A percentile compares a stretch with the other conserved stretches of the same genome.
phyloP scores from a whole-genome alignment of 768 basidiomycete genomes.

The Podaxis sp. region DNA sequence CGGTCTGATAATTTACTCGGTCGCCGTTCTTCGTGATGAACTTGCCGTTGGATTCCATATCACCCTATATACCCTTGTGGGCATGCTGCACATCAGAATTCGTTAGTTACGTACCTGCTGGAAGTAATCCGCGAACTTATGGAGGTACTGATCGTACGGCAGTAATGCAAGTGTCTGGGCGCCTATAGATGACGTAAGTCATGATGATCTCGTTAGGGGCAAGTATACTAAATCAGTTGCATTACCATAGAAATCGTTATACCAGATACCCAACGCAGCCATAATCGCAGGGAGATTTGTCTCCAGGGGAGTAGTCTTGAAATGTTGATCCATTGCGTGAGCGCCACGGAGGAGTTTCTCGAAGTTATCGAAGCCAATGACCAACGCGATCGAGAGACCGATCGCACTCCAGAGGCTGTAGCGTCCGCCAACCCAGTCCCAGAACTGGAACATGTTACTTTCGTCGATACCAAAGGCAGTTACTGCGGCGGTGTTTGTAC shows the following conservation, averaged over 20 bases:
- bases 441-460: constrained; percentile 99
- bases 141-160: constrained; percentile 98
- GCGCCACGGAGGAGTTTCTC: constrained; percentile 87
- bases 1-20: constrained; percentile 94
- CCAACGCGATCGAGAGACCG: constrained; percentile 90
- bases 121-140: constrained; percentile 99
- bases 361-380: constrained; percentile 94
- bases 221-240: constrained; percentile 9
- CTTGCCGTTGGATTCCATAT: constrained; percentile 99
- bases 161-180: constrained; percentile 93
- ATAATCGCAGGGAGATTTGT: constrained; percentile 90
- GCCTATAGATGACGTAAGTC: constrained; percentile 37
- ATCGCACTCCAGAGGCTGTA: constrained; percentile 99
- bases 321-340: constrained; percentile 98
- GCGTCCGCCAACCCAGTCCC: constrained; percentile 99
- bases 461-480: constrained; percentile 89
- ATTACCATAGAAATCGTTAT: constrained; percentile 93
- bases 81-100: background rate
- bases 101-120: constrained; percentile 61
- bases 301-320: constrained; percentile 84
- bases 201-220: background rate
- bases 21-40: constrained; percentile 91
- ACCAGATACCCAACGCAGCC: constrained; percentile 93
- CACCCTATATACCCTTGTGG: constrained; percentile 51
- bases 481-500: constrained; percentile 93